Base-by-base conservation (phyloP, 768 basidiomycete species). In the Psilocybe sp. region DNA sequence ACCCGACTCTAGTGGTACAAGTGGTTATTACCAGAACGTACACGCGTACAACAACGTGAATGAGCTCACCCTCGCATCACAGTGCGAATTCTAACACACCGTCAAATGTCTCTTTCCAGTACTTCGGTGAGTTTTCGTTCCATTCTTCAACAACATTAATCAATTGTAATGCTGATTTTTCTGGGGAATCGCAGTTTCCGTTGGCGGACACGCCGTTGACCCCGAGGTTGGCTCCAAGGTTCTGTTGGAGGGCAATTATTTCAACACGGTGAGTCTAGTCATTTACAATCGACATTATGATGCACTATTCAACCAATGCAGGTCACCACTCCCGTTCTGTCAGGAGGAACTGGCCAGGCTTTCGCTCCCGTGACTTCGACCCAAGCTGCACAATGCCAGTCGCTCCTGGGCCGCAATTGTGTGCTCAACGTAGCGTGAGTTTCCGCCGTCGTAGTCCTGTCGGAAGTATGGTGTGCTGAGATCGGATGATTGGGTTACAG, bases 181-280 rank as follows among this genome's bases (percentile, higher is more conserved):
- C n/a, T n/a, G n/a, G n/a, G n/a, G n/a, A n/a, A n/a, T n/a, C n/a
- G n/a, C 10, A 59, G 60, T 61, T 10, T 52, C 52, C 2, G 40
- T 59, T 28, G 52, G 35, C 9, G 62, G 62, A 11, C 53, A 62
- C 28, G 60, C 62, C 39, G 28, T 64, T 11, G 60, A 64, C 39
- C 56, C 60, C 23, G 53, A 58, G 43, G 52, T 58, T 13, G 62
- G 62, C 31, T 57, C 60, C 9, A 62, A 62, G 42, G 31, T 57
- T 15, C 55, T 64, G 31, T 43, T 61, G 13, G 62, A 64, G 40
- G 62, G 62, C 12, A 64, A 64, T 49, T 64, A 60, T 49, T 64
- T 64, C 49, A 61, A 61, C 54, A 52, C 59, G 0, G 56, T 60
- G 18, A 12, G 49, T 37, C 35, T 38, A 28, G n/a, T n/a, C n/a